Evolutionary conservation across 2,329 filamentous ascomycete genomes (phyloP), one percentile per base, ranked within the genome.

Genomic region (Neofusicoccum laricinum): DNA sequence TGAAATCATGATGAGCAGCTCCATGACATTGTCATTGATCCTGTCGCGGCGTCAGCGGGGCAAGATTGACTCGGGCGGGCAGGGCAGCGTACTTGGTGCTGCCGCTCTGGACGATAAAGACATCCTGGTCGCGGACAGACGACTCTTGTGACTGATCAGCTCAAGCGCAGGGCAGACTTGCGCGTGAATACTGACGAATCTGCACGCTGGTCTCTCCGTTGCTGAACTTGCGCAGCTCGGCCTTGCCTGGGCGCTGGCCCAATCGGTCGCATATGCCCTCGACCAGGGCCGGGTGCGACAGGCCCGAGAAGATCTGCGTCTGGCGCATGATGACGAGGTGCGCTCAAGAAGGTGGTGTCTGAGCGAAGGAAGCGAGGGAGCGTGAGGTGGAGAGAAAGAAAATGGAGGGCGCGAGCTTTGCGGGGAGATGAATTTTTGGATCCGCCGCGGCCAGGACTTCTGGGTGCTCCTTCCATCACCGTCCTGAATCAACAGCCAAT

Each of bases 1-100:
- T 69, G 92, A 95, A 72, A 98, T 97, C 92, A 99, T 96, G 79
- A 99, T 98, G 75, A 99, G 86, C 75, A 99, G 86, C 84, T 99
- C 95, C 93, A 99, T 97, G 75, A 99, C 93, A 73, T 92, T 96
- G 81, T 99, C 95, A 78, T 99, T 99, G 84, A 97, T 97, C 80
- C 80, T 82, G 74, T 25, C 5, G 17, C 66, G 43, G 70, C 66
- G 61, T 65, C 58, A 63, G 67, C 69, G 66, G 62, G 66, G 66
- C 49, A 38, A 53, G 49, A 55, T 51, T 58, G 55, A 64, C 11
- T 7, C 21, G 19, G 62, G 61, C 46, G 38, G 25, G 41, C 45
- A 38, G 43, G 61, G 40, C 36, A 58, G 71, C 79, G 57, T 75
- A 83, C 81, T 90, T 92, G 75, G 88, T 85, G 80, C 95, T 97